Evolutionary conservation across 371 early-diverging fungal species (phyloP), one percentile per base, ranked within the genome.

Genomic region (Actinomucor elegans): DNA sequence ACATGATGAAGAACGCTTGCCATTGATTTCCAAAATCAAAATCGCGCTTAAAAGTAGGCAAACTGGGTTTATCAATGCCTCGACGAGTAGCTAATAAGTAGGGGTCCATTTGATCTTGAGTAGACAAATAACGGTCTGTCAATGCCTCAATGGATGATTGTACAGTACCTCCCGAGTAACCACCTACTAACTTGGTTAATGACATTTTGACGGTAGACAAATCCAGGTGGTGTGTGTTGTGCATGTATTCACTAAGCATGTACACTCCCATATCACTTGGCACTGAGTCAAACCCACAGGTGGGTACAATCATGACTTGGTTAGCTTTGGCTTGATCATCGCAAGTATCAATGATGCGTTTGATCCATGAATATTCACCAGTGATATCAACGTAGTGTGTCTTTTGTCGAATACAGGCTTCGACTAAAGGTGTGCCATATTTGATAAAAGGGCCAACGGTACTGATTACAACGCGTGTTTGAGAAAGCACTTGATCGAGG

Each of bases 351-450:
- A 89, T 83, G 52, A 91, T 83, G 2, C 79, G 48, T 43, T 81
- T 74, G 9, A 91, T 81, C 77, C 92, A 94, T 5, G 65, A 64
- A 15, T 45, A 69, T 64, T 97, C 97, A 23, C 96, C 97, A 14
- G 94, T 92, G 11, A 88, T 89, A 61, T 98, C 98, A 21, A 94
- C 78, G 54, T 98, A 98, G 66, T 98, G 89, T 1, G 95, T 93
- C 6, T 70, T 71, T 18, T 82, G 79, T 12, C 85, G 73, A 26
- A 96, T 84, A 55, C 96, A 94, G 2, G 94, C 84, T 17, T 87
- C 87, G 7, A 97, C 89, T 6, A 93, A 74, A 9, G 82, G 79
- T 15, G 82, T 81, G 14, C 92, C 92, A 21, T 82, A 81, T 32
- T 66, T 59, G 33, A 75, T 48, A 55, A 72, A 82, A 5, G 80